Base-by-base conservation (phyloP, 2,329 filamentous ascomycete genomes). In the Chaetomium sp. region DNA sequence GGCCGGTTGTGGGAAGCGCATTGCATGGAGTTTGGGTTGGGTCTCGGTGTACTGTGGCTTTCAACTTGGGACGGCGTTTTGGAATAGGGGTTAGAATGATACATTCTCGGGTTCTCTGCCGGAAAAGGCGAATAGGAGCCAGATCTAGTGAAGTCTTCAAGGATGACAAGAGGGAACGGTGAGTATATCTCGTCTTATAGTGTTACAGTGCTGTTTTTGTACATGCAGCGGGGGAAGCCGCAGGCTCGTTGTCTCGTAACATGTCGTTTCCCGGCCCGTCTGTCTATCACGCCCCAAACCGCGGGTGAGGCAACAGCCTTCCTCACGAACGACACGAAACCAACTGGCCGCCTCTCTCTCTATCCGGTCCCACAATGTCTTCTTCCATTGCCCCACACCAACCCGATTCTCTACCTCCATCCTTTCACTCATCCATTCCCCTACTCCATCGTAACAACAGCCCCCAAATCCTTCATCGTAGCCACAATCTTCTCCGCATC, bases 401-500 rank as follows among this genome's bases (percentile, higher is more conserved):
- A 5, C 9, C 6, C n/a, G 12, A 42, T n/a, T 10, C n/a, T 47
- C 36, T 41, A 9, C 14, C 11, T 48, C 32, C 6, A 54, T 47
- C 6, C 11, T 14, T 49, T 40, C 35, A 11, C 8, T 27, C 19
- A 27, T 27, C 19, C 49, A 7, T 45, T 43, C 34, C 4, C 32
- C 67, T 89, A 97, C 73, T 99, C 94, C 89, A 99, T 94, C 62
- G 82, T 77, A 59, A 89, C 92, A 62, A 88, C 90, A 62, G 87
- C 94, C 63, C 94, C 94, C 59, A 99, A 78, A 64, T 82, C 91
- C 84, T 97, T 97, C 79, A 99, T 81, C 43, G 89, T 85, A 73
- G 89, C 89, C 57, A 99, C 62, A 69, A 99, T 96, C 86, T 99
- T 99, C 82, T 97, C 92, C 6, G 90, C 91, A 73, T 99, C 95